Conservation (phyloP, 1,284 basidiomycete genomes). For the Boletus smithii region DNA sequence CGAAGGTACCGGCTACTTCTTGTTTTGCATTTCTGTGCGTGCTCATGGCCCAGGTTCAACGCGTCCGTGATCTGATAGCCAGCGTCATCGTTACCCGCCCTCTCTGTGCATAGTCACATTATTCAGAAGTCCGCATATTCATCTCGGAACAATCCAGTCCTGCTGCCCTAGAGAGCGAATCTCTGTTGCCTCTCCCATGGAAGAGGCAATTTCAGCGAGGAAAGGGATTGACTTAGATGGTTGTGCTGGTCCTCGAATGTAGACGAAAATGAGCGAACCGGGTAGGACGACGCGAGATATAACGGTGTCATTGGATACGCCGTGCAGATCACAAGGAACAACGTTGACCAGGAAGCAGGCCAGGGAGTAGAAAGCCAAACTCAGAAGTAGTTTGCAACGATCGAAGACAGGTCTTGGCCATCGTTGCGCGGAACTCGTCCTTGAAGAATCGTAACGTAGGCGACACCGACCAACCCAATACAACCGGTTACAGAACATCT, state of each 20-base stretch:
- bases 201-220: constrained; percentile 25
- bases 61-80: constrained; percentile 6
- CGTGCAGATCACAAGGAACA: constrained; percentile 4
- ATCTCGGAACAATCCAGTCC: constrained; percentile 13
- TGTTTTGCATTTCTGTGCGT: constrained; percentile 20
- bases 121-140: constrained; percentile 5
- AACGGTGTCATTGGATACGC: constrained; percentile 4
- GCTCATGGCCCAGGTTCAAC: constrained; percentile 17
- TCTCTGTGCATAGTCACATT: constrained; percentile 26
- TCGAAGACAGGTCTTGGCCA: constrained; percentile 30
- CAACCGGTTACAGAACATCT: constrained; percentile 18
- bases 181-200: constrained; percentile 29
- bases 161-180: constrained; percentile 34
- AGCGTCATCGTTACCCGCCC: constrained; percentile 10
- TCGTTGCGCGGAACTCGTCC: constrained; percentile 3
- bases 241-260: constrained; percentile 6
- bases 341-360: constrained; percentile 19
- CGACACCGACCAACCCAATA: constrained; percentile 1
- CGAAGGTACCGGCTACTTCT: constrained; percentile 6
- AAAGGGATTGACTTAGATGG: constrained; percentile 5
- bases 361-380: constrained; percentile 16
- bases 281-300: constrained; percentile 4
- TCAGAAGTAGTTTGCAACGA: constrained; percentile 9
- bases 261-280: constrained; percentile 13
- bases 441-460: constrained; percentile 6